phyloP scores from a whole-genome alignment of 169 alveolate species.

The Eimeria brunetti region DNA sequence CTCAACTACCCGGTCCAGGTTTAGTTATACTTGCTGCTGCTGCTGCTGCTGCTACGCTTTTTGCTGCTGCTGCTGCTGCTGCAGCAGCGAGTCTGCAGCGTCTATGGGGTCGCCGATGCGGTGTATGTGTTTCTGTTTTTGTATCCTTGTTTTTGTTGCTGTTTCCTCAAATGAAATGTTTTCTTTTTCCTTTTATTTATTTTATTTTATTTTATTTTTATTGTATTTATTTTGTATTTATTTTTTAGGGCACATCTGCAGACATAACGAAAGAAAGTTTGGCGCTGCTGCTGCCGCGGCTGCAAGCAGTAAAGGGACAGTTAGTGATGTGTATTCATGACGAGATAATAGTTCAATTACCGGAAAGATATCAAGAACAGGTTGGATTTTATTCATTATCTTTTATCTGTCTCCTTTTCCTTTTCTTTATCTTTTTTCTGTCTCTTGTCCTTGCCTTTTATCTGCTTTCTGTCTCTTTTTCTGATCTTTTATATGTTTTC shows the following conservation, averaged over 20 bases:
- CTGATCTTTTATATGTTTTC: neutral
- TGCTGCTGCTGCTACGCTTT: neutral
- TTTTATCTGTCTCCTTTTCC: no score
- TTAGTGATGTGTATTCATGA: slow-evolving; percentile 90
- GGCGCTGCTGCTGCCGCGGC: slow-evolving; percentile 86
- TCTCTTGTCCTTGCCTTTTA: no score
- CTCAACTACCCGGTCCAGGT: slow-evolving; percentile 92
- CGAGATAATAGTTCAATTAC: slow-evolving; percentile 90
- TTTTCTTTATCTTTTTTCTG: no score
- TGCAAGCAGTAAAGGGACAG: slow-evolving; percentile 84
- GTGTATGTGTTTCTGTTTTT: no score
- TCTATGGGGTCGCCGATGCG: no score
- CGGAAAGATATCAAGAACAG: slow-evolving; percentile 87
- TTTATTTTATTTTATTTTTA: no score
- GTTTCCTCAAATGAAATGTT: neutral
- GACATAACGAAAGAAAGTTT: slow-evolving; percentile 91
- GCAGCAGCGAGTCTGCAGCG: neutral
- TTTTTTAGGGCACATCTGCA: slow-evolving; percentile 89
- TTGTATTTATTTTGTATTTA: no score
- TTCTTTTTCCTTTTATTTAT: neutral
- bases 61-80: neutral
- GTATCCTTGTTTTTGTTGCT: neutral
- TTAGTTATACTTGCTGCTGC: neutral
- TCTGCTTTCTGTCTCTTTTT: neutral
- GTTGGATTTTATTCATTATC: slow-evolving; percentile 59